A percentile compares a stretch with the other conserved stretches of the same genome.
Evolutionary conservation across 192 early-diverging fungal genomes (phyloP).

Genomic region (Cladochytrium replicatum): DNA sequence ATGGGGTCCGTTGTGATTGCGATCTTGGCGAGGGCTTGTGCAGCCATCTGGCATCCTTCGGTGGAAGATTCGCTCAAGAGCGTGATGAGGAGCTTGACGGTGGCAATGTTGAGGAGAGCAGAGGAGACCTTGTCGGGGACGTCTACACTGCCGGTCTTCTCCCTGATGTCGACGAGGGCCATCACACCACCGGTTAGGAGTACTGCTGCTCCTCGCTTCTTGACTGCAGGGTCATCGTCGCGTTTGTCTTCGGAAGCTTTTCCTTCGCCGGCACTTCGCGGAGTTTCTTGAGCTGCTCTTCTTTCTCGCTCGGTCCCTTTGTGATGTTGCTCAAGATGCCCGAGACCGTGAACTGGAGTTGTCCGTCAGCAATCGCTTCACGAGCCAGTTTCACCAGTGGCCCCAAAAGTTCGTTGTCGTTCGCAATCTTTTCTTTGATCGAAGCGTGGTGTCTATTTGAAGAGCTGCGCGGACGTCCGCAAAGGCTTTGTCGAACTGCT

Average conservation of each 20-base stretch:
- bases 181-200: too few species aligned
- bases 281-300: conserved; percentile 71
- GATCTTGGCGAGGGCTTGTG: conserved; percentile 85
- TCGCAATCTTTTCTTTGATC: conserved; percentile 59
- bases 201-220: too few species aligned
- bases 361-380: conserved; percentile 26
- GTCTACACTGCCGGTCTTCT: conserved; percentile 43
- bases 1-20: conserved; percentile 84
- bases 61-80: conserved; percentile 21
- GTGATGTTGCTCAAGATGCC: conserved; percentile 73
- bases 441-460: conserved; percentile 28
- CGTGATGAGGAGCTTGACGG: conserved; percentile 47
- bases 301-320: conserved; percentile 60
- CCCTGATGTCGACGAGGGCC: conserved; percentile 41
- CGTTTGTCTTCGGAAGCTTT: conserved; percentile 38
- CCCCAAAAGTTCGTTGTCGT: conserved; percentile 48
- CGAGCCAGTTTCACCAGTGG: conserved; percentile 45
- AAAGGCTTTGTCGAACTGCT: conserved; percentile 18
- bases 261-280: conserved; percentile 45
- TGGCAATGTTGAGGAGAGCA: conserved; percentile 59
- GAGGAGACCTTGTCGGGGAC: conserved; percentile 56
- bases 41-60: conserved; percentile 36
- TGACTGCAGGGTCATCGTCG: conserved; percentile 52
- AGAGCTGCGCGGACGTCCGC: conserved; percentile 14
- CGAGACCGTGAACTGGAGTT: conserved; percentile 61